Base-by-base conservation (phyloP, 1,139 yeast genomes). In the Saccharomyces hybrid region DNA sequence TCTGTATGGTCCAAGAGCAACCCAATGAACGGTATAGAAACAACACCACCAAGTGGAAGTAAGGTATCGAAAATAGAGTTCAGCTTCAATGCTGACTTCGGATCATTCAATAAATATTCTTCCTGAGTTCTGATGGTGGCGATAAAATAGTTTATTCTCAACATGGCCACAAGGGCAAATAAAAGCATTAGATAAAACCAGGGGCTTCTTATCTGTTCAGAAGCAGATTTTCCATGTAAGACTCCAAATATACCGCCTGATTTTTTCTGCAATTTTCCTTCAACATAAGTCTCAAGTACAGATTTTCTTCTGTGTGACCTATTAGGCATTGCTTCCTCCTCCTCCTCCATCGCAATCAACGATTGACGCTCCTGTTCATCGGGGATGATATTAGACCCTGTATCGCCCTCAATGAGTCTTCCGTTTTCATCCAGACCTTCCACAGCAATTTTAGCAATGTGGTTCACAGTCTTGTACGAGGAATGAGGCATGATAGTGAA, bases 21-120 rank as follows among this genome's bases (percentile, higher is more conserved):
- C 0, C 97, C 97, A 59, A 89, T 86, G 61, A 90, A 81, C 2
- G 97, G 97, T 56, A 90, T 88, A 0, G 96, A 84, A 48, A 84
- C 60, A 14, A 90, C 72, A 16, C 97, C 97, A 30, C 97, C 97
- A 9, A 88, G 67, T 1, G 98, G 97, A 58, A 91, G 76, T 0
- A 95, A 93, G 55, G 87, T 67, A 67, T 90, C 97, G 65, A 90
- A 90, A 59, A 87, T 84, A 54, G 82, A 81, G 68, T 88, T 88
- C 55, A 90, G 76, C 5, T 68, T 63, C 31, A 78, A 71, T 0
- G 96, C 93, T 14, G 74, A 59, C 6, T 74, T 77, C 47, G 76
- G 78, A 57, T 79, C 74, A 14, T 78, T 81, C 55, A 88, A 77
- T 57, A 89, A 76, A 66, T 75, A 90, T 38, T 78, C 77, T 73